Evolutionary conservation across 225 moss, liverwort and hornwort genomes (phyloP), one percentile per base, ranked within the genome.

Genomic region (Pseudoscleropodium purum): DNA sequence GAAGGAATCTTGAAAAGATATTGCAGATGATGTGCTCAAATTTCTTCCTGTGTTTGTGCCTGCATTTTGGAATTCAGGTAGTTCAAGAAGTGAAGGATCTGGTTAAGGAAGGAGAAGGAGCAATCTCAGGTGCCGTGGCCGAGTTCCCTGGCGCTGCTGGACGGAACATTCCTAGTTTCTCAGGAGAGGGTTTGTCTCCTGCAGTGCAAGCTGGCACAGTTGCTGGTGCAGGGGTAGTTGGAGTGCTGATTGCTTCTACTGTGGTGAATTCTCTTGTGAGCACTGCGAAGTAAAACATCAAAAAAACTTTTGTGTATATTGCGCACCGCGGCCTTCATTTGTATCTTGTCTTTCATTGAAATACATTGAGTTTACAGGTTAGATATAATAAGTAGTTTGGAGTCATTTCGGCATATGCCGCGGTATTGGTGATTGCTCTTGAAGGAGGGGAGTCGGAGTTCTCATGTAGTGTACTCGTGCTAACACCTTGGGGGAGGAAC

Each of bases 251-350:
- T 82, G 98, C 98, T 74, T 94, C 97, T 54, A 90, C 92, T 79
- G 94, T 95, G 67, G 98, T 98, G 86, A 97, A 93, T 90, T 92
- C 96, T 65, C 94, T 98, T 64, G 92, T 96, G 83, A 96, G 95
- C 90, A 91, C 97, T 70, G 94, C 95, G 69, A 95, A 98, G 94
- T 98, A 93, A 95, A 92, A 75, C 79, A 82, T 89, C 59, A 87
- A 33, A 19, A 25, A 47, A 84, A 49, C 67, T 73, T 84, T 84
- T 88, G 73, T 91, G 92, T 92, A 92, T 87, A 91, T 89, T 90
- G 83, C 36, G 89, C 85, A 85, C 87, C 75, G 75, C 91, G 90
- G 81, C 84, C 89, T 88, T 78, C 70, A 63, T 81, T 86, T 85
- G 82, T 68, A 88, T 74, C 82, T 72, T 74, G 85, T 87, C 60